Percentiles rank a stretch among this genome's conserved stretches.
Evolutionary conservation across 1,139 yeast species (phyloP).

Genomic region (Candida buenavistaensis): DNA sequence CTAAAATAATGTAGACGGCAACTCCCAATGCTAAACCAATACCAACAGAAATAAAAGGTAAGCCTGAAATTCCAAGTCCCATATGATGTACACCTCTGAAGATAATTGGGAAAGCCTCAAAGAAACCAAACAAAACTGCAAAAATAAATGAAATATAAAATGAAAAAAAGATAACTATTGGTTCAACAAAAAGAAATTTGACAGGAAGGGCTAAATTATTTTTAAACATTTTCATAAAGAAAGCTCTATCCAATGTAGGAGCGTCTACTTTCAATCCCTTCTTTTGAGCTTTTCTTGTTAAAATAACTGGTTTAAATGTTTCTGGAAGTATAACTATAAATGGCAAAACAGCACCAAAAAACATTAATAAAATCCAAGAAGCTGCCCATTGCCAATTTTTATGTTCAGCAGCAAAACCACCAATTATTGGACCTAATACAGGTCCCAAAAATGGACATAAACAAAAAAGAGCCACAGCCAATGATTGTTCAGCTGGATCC

Average conservation of each 20-base stretch:
- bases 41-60: conserved; percentile 71
- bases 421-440: conserved; percentile 78
- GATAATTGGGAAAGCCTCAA: conserved; percentile 75
- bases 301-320: conserved; percentile 64
- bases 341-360: conserved; percentile 65
- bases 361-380: conserved; percentile 73
- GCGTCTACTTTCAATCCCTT: conserved; percentile 53
- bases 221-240: conserved; percentile 28
- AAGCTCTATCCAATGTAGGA: conserved; percentile 21
- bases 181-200: conserved; percentile 65
- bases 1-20: conserved; percentile 47
- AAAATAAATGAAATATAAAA: conserved; percentile 69
- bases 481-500: conserved; percentile 58
- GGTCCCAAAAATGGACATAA: conserved; percentile 79
- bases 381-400: conserved; percentile 76
- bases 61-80: conserved; percentile 61
- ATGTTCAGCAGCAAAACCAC: conserved; percentile 70
- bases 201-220: conserved; percentile 60
- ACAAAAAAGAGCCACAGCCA: conserved; percentile 72
- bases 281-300: conserved; percentile 56
- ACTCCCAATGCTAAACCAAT: conserved; percentile 61
- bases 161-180: conserved; percentile 67
- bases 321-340: conserved; percentile 63
- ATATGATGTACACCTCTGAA: conserved; percentile 62
- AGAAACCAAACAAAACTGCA: conserved; percentile 75